Conservation (phyloP, 2,329 filamentous ascomycete genomes). For the Penicillium sclerotiorum region DNA sequence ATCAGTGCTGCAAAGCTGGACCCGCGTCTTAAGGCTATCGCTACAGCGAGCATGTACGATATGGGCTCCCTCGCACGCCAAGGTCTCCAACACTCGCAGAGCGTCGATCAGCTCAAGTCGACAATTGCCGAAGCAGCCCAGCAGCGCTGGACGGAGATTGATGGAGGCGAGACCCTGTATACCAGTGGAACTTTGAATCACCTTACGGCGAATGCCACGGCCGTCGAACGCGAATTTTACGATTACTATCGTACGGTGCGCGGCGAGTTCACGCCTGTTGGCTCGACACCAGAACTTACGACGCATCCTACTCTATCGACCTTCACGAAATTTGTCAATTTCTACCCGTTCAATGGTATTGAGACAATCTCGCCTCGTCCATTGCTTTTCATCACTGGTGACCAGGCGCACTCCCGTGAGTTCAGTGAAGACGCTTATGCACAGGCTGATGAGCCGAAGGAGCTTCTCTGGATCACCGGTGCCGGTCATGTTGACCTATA, state of each 20-base stretch:
- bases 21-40: slow-evolving; percentile 4
- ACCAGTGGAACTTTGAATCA: slow-evolving; percentile 23
- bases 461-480: slow-evolving; percentile 35
- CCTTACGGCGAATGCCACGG: slow-evolving; percentile 22
- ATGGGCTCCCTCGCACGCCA: slow-evolving; percentile 9
- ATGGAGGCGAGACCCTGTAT: slow-evolving; percentile 17
- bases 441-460: slow-evolving; percentile 40
- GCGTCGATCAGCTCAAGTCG: slow-evolving; percentile 15
- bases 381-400: slow-evolving; percentile 25
- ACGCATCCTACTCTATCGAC: slow-evolving; percentile 36
- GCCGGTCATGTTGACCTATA: slow-evolving; percentile 43
- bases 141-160: slow-evolving; percentile 24
- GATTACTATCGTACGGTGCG: slow-evolving; percentile 38
- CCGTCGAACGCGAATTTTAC: slow-evolving; percentile 32
- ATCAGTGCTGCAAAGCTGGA: slow-evolving; percentile 26
- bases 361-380: slow-evolving; percentile 28
- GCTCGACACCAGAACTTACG: slow-evolving; percentile 24
- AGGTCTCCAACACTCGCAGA: slow-evolving; percentile 8
- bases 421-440: slow-evolving; percentile 27
- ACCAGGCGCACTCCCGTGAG: slow-evolving; percentile 26
- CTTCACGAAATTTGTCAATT: slow-evolving; percentile 33
- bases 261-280: slow-evolving; percentile 28
- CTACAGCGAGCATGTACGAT: slow-evolving; percentile 9
- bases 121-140: slow-evolving; percentile 14
- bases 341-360: slow-evolving; percentile 28